Evolutionary conservation across 805 yeast genomes (phyloP).

Genomic region (Vanderwaltozyma verrucispora): DNA sequence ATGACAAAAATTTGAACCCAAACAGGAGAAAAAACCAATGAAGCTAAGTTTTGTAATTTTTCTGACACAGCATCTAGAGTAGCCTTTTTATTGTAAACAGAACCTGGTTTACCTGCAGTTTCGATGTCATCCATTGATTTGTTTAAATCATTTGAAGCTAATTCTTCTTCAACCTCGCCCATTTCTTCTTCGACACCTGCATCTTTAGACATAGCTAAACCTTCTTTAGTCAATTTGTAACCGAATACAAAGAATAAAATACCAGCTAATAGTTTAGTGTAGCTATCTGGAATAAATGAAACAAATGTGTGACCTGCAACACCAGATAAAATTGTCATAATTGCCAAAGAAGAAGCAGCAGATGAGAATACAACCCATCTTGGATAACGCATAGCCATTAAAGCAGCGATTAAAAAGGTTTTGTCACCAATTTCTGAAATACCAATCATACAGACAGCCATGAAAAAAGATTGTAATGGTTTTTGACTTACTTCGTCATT

Average conservation of each 20-base stretch:
- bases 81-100: constrained; percentile 4
- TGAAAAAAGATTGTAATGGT: constrained; percentile 43
- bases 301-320: constrained; percentile 88
- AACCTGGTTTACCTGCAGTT: constrained; percentile 32
- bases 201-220: constrained; percentile 66
- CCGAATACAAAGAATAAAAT: constrained; percentile 77
- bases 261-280: constrained; percentile 78
- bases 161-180: constrained; percentile 94
- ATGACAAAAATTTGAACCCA: constrained; percentile 92
- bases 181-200: constrained; percentile 90
- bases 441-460: constrained; percentile 83
- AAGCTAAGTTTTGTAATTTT: constrained; percentile 46
- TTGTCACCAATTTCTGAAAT: constrained; percentile 97
- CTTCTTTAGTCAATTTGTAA: constrained; percentile 64
- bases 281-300: constrained; percentile 62
- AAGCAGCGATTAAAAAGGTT: constrained; percentile 91
- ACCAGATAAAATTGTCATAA: constrained; percentile 91
- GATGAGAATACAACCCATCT: constrained; percentile 78
- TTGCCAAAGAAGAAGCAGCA: constrained; percentile 70
- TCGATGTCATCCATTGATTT: constrained; percentile 47
- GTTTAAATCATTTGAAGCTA: constrained; percentile 52
- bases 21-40: constrained; percentile 66
- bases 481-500: constrained; percentile 1
- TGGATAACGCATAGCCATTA: constrained; percentile 95
- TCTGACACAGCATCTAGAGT: constrained; percentile 10